Percentiles rank a stretch among this genome's conserved stretches.
phyloP scores from a whole-genome alignment of 371 early-diverging fungal genomes.

The Fennellomyces sp. region DNA sequence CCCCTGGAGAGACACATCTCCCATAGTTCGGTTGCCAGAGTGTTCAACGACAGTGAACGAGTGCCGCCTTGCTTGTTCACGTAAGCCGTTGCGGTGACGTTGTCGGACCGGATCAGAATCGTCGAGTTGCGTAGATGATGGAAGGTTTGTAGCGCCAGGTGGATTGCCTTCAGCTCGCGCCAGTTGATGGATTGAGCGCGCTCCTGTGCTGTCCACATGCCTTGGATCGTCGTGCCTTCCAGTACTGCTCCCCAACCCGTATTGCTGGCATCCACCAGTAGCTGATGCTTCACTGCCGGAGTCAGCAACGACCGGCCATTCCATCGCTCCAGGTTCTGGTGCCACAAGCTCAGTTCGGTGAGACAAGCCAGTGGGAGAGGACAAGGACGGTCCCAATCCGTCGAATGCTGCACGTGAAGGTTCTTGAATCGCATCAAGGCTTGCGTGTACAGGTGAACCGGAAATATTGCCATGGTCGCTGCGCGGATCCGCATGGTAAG shows the following conservation, averaged over 20 bases:
- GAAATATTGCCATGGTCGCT: constrained; percentile 27
- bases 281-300: neutral
- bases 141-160: constrained; percentile 15
- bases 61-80: constrained; percentile 31
- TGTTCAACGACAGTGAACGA: constrained; percentile 16
- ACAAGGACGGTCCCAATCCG: neutral
- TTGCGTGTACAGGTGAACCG: constrained; percentile 14
- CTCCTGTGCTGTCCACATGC: neutral
- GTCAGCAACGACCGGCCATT: constrained; percentile 15
- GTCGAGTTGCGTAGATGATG: constrained; percentile 3
- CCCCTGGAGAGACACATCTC: constrained; percentile 16
- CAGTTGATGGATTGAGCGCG: constrained; percentile 22
- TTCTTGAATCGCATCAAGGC: constrained; percentile 10
- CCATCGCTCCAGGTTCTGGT: constrained; percentile 7
- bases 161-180: constrained; percentile 21
- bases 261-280: constrained; percentile 27
- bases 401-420: neutral
- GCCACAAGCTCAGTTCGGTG: constrained; percentile 17
- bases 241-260: constrained; percentile 17
- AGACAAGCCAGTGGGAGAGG: constrained; percentile 7
- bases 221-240: neutral
- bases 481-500: constrained; percentile 28
- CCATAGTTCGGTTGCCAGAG: constrained; percentile 21
- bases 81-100: constrained; percentile 23
- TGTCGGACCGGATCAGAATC: constrained; percentile 26